Evolutionary conservation across 2,329 filamentous ascomycete species (phyloP), one percentile per base, ranked within the genome.

Genomic region (Cercospora sp.): DNA sequence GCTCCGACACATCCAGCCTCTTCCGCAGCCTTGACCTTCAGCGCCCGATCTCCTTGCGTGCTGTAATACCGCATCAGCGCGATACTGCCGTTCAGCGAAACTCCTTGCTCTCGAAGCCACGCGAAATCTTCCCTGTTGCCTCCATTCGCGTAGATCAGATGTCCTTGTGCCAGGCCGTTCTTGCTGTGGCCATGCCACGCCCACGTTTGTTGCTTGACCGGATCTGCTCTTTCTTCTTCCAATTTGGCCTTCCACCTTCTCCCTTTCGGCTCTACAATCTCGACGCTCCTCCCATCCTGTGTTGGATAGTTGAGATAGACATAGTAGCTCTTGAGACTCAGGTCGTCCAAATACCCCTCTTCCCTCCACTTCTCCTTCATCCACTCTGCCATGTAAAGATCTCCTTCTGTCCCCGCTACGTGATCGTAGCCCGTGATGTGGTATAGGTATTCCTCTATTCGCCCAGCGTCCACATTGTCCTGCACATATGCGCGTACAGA

Each of bases 241-340:
- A 99, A 82, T 70, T 86, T 86, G 12, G 94, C 95, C 66, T 89
- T 87, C 94, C 94, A 98, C 16, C 81, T 82, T 58, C 69, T 72
- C 40, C 89, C 82, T 69, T 88, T 89, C 63, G 89, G 87, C 40
- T 90, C 89, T 70, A 97, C 83, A 61, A 99, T 91, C 70, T 94
- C 89, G 45, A 99, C 90, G 67, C 89, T 87, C 61, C 95, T 86
- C 12, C 94, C 95, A 69, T 88, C 90, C 30, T 86, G 82, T 71
- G 85, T 90, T 0, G 95, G 93, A 78, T 97, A 99, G 80, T 98
- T 98, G 75, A 98, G 83, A 78, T 97, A 98, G 16, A 96, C 94
- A 74, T 78, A 79, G 69, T 80, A 84, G 70, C 93, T 88, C 74
- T 97, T 91, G 75, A 93, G 85, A 61, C 84, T 82, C 28, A 97